A percentile compares a stretch with the other conserved stretches of the same genome.
These are phyloP conservation scores for Aspergillus sclerotiicarbonarius DNA, from an alignment of 495 filamentous ascomycete genomes.

Conservation along the genomic window DNA sequence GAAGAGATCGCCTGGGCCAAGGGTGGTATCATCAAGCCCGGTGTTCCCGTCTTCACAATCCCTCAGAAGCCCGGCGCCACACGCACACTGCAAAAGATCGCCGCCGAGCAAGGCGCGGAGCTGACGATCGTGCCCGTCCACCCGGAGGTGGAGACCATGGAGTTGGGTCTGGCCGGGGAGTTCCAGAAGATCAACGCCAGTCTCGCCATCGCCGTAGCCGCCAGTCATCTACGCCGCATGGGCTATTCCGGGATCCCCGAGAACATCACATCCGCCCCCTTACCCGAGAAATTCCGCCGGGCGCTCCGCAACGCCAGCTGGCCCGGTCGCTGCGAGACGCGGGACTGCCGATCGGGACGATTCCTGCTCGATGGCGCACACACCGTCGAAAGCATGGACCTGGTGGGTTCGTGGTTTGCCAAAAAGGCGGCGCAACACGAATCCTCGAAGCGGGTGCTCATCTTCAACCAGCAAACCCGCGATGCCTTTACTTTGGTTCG, in stretches of 20 bases:
- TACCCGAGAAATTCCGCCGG: neutral
- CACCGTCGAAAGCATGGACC: neutral
- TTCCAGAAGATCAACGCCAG: constrained; percentile 78
- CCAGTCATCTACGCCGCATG: neutral
- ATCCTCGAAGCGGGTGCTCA: neutral
- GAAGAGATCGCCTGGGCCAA: constrained; percentile 89
- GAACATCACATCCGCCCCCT: neutral
- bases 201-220: constrained; percentile 56
- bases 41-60: constrained; percentile 61
- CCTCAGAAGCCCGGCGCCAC: constrained; percentile 30
- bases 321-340: neutral
- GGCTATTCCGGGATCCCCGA: constrained; percentile 62
- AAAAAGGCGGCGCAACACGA: neutral
- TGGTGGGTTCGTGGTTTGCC: neutral
- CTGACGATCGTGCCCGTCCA: constrained; percentile 57
- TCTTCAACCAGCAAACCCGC: neutral
- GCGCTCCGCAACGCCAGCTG: neutral
- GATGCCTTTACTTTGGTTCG: constrained; percentile 43
- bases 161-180: constrained; percentile 61
- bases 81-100: constrained; percentile 62
- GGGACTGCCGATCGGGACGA: neutral
- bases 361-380: neutral
- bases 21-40: constrained; percentile 72
- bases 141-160: constrained; percentile 50
- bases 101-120: constrained; percentile 53